These are phyloP conservation scores for Cadophora sp. DNA, from an alignment of 2,329 filamentous ascomycete species.

Conservation along the genomic window DNA sequence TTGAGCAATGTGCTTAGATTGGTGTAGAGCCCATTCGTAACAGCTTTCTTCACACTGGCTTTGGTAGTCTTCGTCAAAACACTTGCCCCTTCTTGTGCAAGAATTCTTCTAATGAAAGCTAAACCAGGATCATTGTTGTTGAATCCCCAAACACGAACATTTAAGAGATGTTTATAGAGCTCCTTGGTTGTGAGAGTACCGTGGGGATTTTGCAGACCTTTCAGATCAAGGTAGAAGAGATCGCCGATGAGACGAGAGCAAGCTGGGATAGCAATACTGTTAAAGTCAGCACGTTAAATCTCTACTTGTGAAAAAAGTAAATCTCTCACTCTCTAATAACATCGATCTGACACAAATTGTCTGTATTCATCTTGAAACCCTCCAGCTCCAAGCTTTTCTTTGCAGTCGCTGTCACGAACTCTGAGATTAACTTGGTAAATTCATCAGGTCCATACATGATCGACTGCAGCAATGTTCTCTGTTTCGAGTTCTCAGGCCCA, in stretches of 20 bases:
- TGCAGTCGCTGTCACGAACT: slow-evolving; percentile 5
- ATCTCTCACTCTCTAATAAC: slow-evolving; percentile 57
- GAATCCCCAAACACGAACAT: slow-evolving; percentile 68
- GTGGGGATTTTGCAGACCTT: slow-evolving; percentile 46
- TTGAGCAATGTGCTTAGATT: neutral
- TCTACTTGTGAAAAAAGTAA: slow-evolving; percentile 50
- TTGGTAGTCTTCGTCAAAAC: slow-evolving; percentile 64
- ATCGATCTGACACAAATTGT: slow-evolving; percentile 59
- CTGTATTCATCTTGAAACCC: slow-evolving; percentile 62
- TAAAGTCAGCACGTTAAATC: slow-evolving; percentile 45
- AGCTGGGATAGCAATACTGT: slow-evolving; percentile 53
- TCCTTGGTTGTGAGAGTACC: slow-evolving; percentile 7
- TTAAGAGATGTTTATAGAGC: slow-evolving; percentile 55
- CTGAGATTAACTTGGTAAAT: slow-evolving; percentile 55
- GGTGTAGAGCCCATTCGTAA: neutral
- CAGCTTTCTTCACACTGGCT: slow-evolving; percentile 49
- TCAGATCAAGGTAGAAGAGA: slow-evolving; percentile 52
- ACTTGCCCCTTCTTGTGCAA: slow-evolving; percentile 62
- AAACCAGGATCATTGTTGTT: slow-evolving; percentile 73
- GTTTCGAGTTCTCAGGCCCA: slow-evolving; percentile 53
- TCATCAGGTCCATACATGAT: slow-evolving; percentile 60
- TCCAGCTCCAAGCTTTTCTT: slow-evolving; percentile 67
- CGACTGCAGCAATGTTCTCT: slow-evolving; percentile 60
- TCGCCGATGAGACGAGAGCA: slow-evolving; percentile 47
- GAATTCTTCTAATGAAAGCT: slow-evolving; percentile 63